These are phyloP conservation scores for Piper longum DNA, from an alignment of 164 flowering plant genomes.

Conservation along the genomic window DNA sequence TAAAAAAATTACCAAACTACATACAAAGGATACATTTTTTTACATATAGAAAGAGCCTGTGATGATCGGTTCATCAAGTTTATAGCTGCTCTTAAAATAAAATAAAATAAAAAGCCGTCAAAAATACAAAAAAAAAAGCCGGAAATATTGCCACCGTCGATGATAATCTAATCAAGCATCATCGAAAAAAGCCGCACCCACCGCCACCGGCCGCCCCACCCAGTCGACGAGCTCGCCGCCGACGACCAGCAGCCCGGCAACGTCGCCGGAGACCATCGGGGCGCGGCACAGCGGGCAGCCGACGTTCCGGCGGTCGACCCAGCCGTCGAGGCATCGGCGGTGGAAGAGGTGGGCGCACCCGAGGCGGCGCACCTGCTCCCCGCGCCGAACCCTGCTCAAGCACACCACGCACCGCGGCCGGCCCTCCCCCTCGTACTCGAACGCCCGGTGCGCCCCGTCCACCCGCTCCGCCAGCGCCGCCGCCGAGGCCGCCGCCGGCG, in stretches of 20 bases:
- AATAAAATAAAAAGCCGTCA: too few relatives aligned
- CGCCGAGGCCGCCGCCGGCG: slow-evolving; percentile 23
- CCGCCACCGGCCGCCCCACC: slow-evolving; percentile 7
- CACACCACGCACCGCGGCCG: slow-evolving; percentile 51
- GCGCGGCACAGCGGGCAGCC: slow-evolving; percentile 72
- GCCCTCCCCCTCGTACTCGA: slow-evolving; percentile 11
- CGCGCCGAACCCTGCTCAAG: slow-evolving; percentile 30
- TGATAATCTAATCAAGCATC: neutral
- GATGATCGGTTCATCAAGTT: too few relatives aligned
- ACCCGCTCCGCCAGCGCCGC: slow-evolving; percentile 37
- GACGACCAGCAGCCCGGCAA: slow-evolving; percentile 2
- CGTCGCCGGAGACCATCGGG: slow-evolving; percentile 17
- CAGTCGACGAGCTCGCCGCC: too few relatives aligned
- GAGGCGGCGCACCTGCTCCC: slow-evolving; percentile 48
- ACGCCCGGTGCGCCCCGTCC: slow-evolving; percentile 18
- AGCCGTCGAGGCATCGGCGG: slow-evolving; percentile 56
- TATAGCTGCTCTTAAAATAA: too few relatives aligned
- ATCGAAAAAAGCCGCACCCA: neutral
- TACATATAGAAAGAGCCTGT: too few relatives aligned
- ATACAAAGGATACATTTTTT: too few relatives aligned
- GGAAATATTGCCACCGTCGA: too few relatives aligned
- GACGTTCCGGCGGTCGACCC: slow-evolving; percentile 49
- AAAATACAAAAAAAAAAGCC: too few relatives aligned
- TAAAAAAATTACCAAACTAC: too few relatives aligned
- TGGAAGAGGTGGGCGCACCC: slow-evolving; percentile 70